Base-by-base conservation (phyloP, 179 eudicot species). In the Spergularia azorica region DNA sequence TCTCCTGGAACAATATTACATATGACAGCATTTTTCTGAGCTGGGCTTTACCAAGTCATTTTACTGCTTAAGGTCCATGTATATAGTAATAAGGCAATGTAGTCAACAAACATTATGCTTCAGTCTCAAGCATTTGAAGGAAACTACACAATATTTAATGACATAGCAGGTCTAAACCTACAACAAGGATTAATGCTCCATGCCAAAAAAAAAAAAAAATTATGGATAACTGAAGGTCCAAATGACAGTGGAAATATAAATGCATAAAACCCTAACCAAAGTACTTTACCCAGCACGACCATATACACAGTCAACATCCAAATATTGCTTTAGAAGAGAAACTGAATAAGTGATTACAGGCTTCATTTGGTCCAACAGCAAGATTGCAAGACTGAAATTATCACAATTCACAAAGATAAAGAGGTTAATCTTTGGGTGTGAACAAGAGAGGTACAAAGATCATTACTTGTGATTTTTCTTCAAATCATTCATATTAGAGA, bases 391-490 rank as follows among this genome's bases (percentile, higher is more conserved):
- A 36, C 39, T 36, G 39, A 36, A 36, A 36, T 36, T 36, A 36
- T 36, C 39, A 36, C 39, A 36, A 36, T 36, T 36, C 39, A 36
- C 39, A 36, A 36, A 36, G 39, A 36, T 3, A 36, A 36, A 36
- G 39, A 36, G 39, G 39, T 36, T 36, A 0, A 2, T 36, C 39
- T 36, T 36, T 36, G 39, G 39, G 39, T 59, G 11, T 9, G 48
- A 41, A 20, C 55, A 72, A 73, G 64, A 26, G 46, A 79, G 71
- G 21, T 32, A 58, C 46, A 69, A 51, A 68, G 77, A 74, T 4
- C 64, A 79, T 82, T 93, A 95, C 99, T 91, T 95, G 92, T 95
- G 99, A 74, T 93, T 93, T 83, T 93, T 95, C 92, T 93, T 95
- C 64, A 95, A 88, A 74, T 95, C 96, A 56, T 88, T 85, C 86